These are phyloP conservation scores for Coniosporium apollinis DNA, from an alignment of 495 filamentous ascomycete species.

Conservation along the genomic window DNA sequence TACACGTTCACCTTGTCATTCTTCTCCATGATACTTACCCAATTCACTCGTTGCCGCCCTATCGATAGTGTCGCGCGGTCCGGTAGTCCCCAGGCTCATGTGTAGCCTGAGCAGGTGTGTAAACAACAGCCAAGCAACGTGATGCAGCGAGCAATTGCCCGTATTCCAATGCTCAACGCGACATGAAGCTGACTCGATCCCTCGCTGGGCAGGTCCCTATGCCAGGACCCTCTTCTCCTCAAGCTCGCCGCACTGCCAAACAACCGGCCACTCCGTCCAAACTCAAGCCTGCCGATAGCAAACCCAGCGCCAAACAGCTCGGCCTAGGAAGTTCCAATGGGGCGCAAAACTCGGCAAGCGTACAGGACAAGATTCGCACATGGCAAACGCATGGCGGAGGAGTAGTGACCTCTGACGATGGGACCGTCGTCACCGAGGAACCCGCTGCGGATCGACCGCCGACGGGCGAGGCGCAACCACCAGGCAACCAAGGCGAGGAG, in stretches of 20 bases:
- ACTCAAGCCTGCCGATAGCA: neutral
- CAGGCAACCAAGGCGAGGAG: neutral
- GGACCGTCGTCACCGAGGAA: neutral
- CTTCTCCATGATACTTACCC: too few species aligned
- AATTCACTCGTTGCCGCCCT: too few species aligned
- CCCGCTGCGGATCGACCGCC: neutral
- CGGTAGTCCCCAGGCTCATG: too few species aligned
- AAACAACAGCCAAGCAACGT: too few species aligned
- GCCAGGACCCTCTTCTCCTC: conserved; percentile 1
- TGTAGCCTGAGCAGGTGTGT: too few species aligned
- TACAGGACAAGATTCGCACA: conserved; percentile 16
- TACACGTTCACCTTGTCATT: too few species aligned
- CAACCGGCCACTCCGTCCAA: neutral
- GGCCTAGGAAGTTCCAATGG: conserved; percentile 17
- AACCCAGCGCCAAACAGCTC: conserved; percentile 4
- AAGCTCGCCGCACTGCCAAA: neutral
- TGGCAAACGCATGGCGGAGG: conserved; percentile 15
- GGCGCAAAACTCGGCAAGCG: conserved; percentile 11
- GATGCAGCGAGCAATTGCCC: neutral
- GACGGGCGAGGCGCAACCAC: neutral
- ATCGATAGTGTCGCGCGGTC: too few species aligned
- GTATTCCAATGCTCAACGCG: too few species aligned
- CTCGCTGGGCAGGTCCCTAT: conserved; percentile 3
- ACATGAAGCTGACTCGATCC: too few species aligned
- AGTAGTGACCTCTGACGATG: conserved; percentile 9